Base-by-base conservation (phyloP, 345 rosid genomes). In the Eutrema yunnanense region DNA sequence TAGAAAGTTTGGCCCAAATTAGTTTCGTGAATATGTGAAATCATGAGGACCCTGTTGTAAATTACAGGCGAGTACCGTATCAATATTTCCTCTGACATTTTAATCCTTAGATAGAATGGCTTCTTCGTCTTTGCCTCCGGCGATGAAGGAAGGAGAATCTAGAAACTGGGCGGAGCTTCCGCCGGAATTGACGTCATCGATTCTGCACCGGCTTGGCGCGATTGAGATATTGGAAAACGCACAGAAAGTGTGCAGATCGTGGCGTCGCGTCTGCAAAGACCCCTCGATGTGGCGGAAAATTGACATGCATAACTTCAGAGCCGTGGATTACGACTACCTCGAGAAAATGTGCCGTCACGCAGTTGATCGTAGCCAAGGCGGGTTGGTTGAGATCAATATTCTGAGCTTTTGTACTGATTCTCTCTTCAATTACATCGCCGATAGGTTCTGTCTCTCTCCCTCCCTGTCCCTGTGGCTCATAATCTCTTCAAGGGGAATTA, bases 291-390 rank as follows among this genome's bases (percentile, higher is more conserved):
- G 60, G 60, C 60, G 60, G 16, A 54, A 30, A 32, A 54, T 54
- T 3, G 60, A 33, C 11, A 32, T 54, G 27, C 55, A 6, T 27
- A 62, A 65, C 32, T 27, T 0, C 0, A 72, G 38, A 14, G 44
- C 59, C 40, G 6, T 36, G 61, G 64, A 69, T 0, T 4, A 10
- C n/a, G 69, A 61, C 22, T 22, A 22, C 34, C 34, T 32, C 34
- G 81, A 51, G 11, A 47, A 14, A 34, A 51, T 88, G 58, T 86
- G 83, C 40, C 67, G 75, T 60, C 56, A 68, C 43, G 93, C 92
- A 4, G 73, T 89, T 43, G 89, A 89, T 69, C 84, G 82, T 9
- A 85, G 93, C 76, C 44, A 29, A 5, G 92, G 92, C n/a, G 78
- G 64, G 4, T 66, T 85, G 81, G 30, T 76, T 8, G 72, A 71